Evolutionary conservation across 768 basidiomycete genomes (phyloP), one percentile per base, ranked within the genome.

Genomic region (Dentipellis fragilis): DNA sequence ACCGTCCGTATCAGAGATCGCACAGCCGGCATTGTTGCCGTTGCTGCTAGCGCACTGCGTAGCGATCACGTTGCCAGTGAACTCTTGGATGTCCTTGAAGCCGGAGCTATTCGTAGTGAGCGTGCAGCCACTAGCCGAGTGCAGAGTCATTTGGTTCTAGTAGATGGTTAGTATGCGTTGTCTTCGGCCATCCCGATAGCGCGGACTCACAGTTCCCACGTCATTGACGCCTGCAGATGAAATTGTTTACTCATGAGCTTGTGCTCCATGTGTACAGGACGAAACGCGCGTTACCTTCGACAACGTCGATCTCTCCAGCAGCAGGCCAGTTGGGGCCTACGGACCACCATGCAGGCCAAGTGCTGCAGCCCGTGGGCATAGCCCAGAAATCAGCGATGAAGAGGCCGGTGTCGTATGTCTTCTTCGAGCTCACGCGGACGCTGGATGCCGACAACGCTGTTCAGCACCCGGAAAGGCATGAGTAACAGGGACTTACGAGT

Each of bases 251-350:
- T 2, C 14, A 16, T 17, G 19, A 8, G 12, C 7, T 3, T n/a
- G n/a, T 16, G 3, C 17, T 3, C 42, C 42, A 19, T 19, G 3
- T 29, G 29, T 29, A 29, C 29, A 29, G 5, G n/a, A 19, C 14
- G 1, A 10, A 6, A 17, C 53, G 46, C 21, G 46, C 46, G 29
- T 29, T 29, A 37, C 59, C 57, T 47, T 58, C 59, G 23, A 73
- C 52, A 55, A 74, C 68, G 61, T 74, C 72, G 38, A 73, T 72
- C 57, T 73, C 72, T 29, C 66, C 66, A 12, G 21, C 51, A 12
- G 54, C 6, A 7, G 69, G 69, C 68, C 67, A 68, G 40, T 56
- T 49, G 2, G 52, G 54, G 6, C 65, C 63, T 0, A 59, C 61
- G 21, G 53, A 58, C 66, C 67, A 67, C 45, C 59, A 67, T 1